Evolutionary conservation across 306 rosid species (phyloP), one percentile per base, ranked within the genome.

Genomic region (Rosa chinensis): DNA sequence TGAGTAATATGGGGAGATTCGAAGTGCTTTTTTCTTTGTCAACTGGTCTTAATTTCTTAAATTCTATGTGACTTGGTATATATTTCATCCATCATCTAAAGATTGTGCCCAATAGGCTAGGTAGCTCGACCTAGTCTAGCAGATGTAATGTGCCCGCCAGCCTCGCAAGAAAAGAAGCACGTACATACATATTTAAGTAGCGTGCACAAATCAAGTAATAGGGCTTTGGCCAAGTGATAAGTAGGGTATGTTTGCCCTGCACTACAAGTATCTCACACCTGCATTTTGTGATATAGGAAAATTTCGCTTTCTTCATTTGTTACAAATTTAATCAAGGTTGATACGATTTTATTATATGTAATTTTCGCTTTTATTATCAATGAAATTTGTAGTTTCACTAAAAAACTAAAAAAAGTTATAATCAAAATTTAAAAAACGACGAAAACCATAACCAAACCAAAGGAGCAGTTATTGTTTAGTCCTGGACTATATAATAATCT

Each of bases 151-250:
- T 39, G 64, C 70, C 79, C 86, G 37, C 79, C 86, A 79, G 85
- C 14, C 50, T 47, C 3, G 80, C 81, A 82, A 79, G 85, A 74
- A 87, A 88, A 84, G 86, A 81, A 82, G 87, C 74, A 86, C 87
- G 76, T 73, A 80, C 52, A 50, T 10, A 48, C 49, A 72, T 37
- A 42, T 20, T 52, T 43, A 14, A 61, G 67, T 25, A 78, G 88
- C 82, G 76, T 37, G 45, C 45, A 81, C 80, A 77, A 73, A 84
- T 79, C 82, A 83, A 87, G 89, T 87, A 76, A 21, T n/a, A 5
- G 66, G 77, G 49, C 73, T 81, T 81, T 87, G 86, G 66, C 81
- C 80, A 74, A 73, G 52, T 56, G 50, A 21, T 80, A 77, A 85
- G 84, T 53, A 81, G 83, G 78, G 87, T 75, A 81, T 86, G 64